These are phyloP conservation scores for Penicillium coprophilum DNA, from an alignment of 495 filamentous ascomycete genomes.

Conservation along the genomic window DNA sequence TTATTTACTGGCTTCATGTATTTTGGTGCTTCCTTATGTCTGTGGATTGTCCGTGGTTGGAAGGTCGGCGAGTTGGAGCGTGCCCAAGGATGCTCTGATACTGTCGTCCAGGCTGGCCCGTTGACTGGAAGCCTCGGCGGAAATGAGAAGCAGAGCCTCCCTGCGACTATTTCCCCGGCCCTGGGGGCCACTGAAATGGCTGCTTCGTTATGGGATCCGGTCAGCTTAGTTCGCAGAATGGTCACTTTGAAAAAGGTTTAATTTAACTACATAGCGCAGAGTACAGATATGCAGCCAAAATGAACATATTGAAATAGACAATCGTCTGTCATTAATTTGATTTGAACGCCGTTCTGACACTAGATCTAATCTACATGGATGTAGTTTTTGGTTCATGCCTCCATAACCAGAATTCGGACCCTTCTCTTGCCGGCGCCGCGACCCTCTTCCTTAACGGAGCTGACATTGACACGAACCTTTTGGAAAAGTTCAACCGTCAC, in stretches of 20 bases:
- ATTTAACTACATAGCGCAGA: background rate
- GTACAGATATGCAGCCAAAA: background rate
- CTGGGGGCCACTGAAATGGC: background rate
- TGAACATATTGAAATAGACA: constrained; percentile 9
- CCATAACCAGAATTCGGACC: constrained; percentile 44
- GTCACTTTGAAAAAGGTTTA: constrained; percentile 37
- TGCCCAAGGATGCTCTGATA: constrained; percentile 24
- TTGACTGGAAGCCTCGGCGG: constrained; percentile 6
- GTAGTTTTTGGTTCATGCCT: constrained; percentile 16
- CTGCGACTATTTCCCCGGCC: constrained; percentile 11
- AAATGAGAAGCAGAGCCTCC: constrained; percentile 18
- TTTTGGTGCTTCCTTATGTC: constrained; percentile 54
- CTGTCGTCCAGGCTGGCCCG: constrained; percentile 10
- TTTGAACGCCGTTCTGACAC: constrained; percentile 6
- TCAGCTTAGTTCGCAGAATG: constrained; percentile 34
- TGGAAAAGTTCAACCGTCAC: constrained; percentile 78
- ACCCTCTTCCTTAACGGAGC: constrained; percentile 83
- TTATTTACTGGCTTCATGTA: constrained; percentile 68
- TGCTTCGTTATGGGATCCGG: constrained; percentile 28
- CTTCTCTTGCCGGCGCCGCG: constrained; percentile 83
- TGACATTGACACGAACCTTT: constrained; percentile 83
- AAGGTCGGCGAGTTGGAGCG: constrained; percentile 57
- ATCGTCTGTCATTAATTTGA: constrained; percentile 4
- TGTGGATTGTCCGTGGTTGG: constrained; percentile 53
- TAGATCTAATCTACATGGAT: constrained; percentile 13